These are phyloP conservation scores for Mycena leptocephala DNA, from an alignment of 768 basidiomycete genomes.

Conservation along the genomic window DNA sequence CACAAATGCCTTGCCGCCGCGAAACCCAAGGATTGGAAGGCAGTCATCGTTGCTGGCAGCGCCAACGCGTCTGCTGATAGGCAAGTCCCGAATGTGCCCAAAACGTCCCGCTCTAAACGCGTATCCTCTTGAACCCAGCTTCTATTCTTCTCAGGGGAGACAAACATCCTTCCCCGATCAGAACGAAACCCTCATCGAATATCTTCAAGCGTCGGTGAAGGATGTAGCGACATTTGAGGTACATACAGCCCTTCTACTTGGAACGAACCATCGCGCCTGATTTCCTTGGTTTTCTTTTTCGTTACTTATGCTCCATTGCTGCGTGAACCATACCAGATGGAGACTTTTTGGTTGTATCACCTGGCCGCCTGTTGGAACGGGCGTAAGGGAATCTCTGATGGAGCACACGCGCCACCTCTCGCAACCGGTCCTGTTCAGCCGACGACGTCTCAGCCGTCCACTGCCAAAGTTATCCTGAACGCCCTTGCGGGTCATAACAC, in stretches of 20 bases:
- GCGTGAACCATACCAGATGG: constrained; percentile 72
- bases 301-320: neutral
- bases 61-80: constrained; percentile 91
- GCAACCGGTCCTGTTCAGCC: constrained; percentile 62
- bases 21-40: constrained; percentile 57
- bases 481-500: constrained; percentile 45
- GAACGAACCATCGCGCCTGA: constrained; percentile 16
- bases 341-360: constrained; percentile 88
- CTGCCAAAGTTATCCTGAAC: constrained; percentile 32
- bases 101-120: constrained; percentile 4
- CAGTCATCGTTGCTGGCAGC: constrained; percentile 59
- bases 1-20: constrained; percentile 59
- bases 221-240: constrained; percentile 84
- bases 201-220: constrained; percentile 64
- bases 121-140: constrained; percentile 60
- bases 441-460: constrained; percentile 47
- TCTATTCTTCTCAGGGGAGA: constrained; percentile 91
- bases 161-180: constrained; percentile 86
- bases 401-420: constrained; percentile 55
- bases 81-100: constrained; percentile 50
- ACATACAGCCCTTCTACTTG: constrained; percentile 21
- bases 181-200: constrained; percentile 75
- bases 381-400: constrained; percentile 43
- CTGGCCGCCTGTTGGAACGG: constrained; percentile 80
- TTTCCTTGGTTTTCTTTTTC: constrained; percentile 6